Percentiles rank a stretch among this genome's conserved stretches.
phyloP scores from a whole-genome alignment of 345 rosid species.

The Hibiscus mutabilis region DNA sequence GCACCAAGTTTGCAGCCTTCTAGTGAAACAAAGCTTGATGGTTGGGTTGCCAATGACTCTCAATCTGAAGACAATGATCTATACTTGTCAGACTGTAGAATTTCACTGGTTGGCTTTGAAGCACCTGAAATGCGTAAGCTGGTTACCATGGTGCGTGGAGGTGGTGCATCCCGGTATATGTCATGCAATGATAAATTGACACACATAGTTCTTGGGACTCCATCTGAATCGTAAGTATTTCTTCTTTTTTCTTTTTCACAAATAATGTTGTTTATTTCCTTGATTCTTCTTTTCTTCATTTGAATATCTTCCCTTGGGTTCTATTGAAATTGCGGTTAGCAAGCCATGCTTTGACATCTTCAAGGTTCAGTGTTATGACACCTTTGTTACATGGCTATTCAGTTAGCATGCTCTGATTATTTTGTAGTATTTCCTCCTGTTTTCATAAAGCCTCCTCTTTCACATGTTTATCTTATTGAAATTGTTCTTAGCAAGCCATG shows the following conservation, averaged over 20 bases:
- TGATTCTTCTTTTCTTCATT: neutral
- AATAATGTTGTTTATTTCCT: slow-evolving; percentile 3
- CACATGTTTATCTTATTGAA: slow-evolving; percentile 12
- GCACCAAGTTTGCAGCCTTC: slow-evolving; percentile 29
- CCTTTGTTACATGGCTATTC: neutral
- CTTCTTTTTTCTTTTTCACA: neutral
- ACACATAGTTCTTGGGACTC: slow-evolving; percentile 79
- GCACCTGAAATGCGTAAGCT: slow-evolving; percentile 72
- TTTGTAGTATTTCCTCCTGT: neutral
- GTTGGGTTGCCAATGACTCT: slow-evolving; percentile 68
- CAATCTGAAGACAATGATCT: slow-evolving; percentile 72
- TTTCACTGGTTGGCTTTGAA: slow-evolving; percentile 79
- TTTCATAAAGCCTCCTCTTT: slow-evolving; percentile 11
- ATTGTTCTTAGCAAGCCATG: neutral
- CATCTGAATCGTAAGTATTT: slow-evolving; percentile 75
- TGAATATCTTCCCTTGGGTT: neutral
- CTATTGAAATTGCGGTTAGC: neutral
- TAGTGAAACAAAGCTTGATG: slow-evolving; percentile 39
- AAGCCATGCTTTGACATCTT: neutral
- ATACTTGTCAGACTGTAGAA: slow-evolving; percentile 82
- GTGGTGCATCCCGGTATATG: slow-evolving; percentile 82
- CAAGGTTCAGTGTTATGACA: neutral
- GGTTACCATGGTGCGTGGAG: slow-evolving; percentile 64
- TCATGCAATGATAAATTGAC: slow-evolving; percentile 63
- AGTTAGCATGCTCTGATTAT: neutral